Conservation (phyloP, 2,329 filamentous ascomycete species). For the Colletotrichum euphorbiae region DNA sequence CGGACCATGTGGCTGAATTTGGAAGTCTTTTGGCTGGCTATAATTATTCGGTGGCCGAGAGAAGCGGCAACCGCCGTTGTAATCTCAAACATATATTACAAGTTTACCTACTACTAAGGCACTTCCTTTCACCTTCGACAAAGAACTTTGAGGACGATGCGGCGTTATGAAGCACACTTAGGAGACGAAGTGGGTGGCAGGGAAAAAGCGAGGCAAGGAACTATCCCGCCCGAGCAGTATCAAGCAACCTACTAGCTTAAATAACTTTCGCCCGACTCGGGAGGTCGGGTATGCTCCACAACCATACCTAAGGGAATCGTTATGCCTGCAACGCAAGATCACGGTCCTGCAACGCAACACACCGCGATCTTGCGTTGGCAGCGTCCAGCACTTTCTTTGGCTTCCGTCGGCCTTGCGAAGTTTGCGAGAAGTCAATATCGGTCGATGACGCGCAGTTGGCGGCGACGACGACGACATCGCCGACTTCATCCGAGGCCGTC, state of each 20-base stretch:
- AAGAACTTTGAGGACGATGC: neutral
- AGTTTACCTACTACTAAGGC: neutral
- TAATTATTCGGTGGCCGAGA: conserved; percentile 22
- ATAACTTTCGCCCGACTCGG: conserved; percentile 18
- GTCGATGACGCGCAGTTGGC: neutral
- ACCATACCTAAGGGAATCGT: neutral
- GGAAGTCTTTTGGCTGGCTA: neutral
- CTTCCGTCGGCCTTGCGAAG: no score
- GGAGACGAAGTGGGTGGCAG: neutral
- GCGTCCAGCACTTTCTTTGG: neutral
- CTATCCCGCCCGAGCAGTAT: neutral
- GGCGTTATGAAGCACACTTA: neutral
- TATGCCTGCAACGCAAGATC: no score
- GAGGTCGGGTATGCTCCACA: conserved; percentile 1
- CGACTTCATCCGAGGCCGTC: neutral
- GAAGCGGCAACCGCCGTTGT: conserved; percentile 23
- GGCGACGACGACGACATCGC: neutral
- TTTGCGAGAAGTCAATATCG: neutral
- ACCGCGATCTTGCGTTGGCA: neutral
- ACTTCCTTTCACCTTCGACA: neutral
- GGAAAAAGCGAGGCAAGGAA: neutral
- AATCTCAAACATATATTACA: no score
- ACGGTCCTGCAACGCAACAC: neutral
- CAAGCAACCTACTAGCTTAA: conserved; percentile 19
- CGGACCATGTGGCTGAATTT: conserved; percentile 9